Base-by-base conservation (phyloP, 768 basidiomycete genomes). In the Zangia roseola region DNA sequence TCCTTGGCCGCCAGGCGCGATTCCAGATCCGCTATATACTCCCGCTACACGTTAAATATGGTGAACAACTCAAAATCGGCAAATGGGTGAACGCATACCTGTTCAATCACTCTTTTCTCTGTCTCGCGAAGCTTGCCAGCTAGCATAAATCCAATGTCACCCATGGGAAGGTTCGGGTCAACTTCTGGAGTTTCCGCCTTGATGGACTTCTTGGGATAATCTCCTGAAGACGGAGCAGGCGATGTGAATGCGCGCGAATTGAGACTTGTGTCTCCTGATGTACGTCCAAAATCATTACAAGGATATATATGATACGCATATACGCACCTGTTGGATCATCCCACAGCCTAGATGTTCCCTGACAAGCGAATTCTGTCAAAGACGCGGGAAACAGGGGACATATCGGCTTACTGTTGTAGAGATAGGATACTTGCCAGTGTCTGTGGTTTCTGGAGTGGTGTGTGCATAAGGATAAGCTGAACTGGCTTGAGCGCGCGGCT, bases 241-340 rank as follows among this genome's bases (percentile, higher is more conserved):
- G 49, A 35, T 2, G 30, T 4, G 19, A 52, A 55, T 16, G 39
- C 7, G 14, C 52, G 56, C 4, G 39, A 30, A 10, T 34, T 43
- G 10, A 28, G 16, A 34, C 35, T 35, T 9, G 35, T 26, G n/a
- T 67, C 54, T 58, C 51, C 33, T 8, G 47, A 50, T 54, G 56
- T 56, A 50, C 47, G 43, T 21, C 28, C 40, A 40, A 38, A 50
- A 25, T 34, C 13, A 40, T 41, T 38, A 33, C 23, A 14, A 9
- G 17, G 10, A 14, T 7, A 24, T 40, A 3, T 16, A 25, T n/a
- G 14, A 40, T 36, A 10, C 50, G 58, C 54, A 60, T 61, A 65
- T 45, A 61, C 57, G 5, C 50, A 69, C 65, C 65, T 23, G 42
- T 37, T 40, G 47, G 40, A 9, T 58, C 56, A 7, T 54, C 51